Conservation (phyloP, 2,329 filamentous ascomycete genomes). For the Trichoderma simmonsii region DNA sequence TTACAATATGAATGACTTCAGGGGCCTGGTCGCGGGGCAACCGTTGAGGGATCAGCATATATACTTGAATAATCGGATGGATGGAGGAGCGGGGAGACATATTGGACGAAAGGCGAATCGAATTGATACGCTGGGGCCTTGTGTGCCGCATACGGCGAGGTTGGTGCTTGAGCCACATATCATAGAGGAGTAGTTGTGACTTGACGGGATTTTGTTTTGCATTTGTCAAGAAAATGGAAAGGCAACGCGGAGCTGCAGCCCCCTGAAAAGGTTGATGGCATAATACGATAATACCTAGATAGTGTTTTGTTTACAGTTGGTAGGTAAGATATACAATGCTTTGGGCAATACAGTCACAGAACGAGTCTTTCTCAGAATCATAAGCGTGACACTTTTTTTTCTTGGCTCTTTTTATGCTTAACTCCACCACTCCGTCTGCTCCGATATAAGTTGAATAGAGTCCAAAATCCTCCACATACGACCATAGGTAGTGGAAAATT, state of each 20-base stretch:
- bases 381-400: neutral
- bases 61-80: constrained; percentile 53
- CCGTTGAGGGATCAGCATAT: constrained; percentile 44
- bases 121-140: constrained; percentile 42
- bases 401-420: no score
- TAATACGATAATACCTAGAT: neutral
- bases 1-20: constrained; percentile 40
- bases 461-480: no score
- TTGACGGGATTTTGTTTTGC: neutral
- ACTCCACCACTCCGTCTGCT: no score
- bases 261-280: neutral
- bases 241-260: neutral
- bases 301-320: neutral
- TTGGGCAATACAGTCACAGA: neutral
- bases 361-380: neutral
- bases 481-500: no score
- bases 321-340: neutral
- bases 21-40: constrained; percentile 37
- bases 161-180: constrained; percentile 38
- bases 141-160: constrained; percentile 37
- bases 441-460: no score
- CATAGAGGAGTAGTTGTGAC: constrained; percentile 30
- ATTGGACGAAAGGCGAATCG: constrained; percentile 42
- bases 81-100: constrained; percentile 37
- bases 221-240: neutral